A percentile compares a stretch with the other conserved stretches of the same genome.
phyloP scores from a whole-genome alignment of 805 yeast species.

The Candida adriatica region DNA sequence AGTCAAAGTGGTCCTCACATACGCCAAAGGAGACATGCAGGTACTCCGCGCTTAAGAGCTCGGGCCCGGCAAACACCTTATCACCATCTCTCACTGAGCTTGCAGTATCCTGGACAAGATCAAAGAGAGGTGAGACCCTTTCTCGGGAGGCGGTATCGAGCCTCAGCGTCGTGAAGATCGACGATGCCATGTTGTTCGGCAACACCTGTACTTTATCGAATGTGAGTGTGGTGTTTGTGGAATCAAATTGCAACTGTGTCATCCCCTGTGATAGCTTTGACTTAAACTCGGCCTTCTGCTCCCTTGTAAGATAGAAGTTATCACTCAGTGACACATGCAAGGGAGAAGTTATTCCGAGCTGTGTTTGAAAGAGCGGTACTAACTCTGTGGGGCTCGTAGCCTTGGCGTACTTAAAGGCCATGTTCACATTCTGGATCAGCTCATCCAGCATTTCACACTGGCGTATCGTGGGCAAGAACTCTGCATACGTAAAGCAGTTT shows the following conservation, averaged over 20 bases:
- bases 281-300: constrained; percentile 3
- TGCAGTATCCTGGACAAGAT: constrained; percentile 3
- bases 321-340: constrained; percentile 13
- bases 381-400: constrained; percentile 3
- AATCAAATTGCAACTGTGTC: not conserved
- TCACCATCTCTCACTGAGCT: constrained; percentile 1
- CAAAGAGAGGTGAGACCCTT: constrained; percentile 4
- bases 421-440: constrained; percentile 4
- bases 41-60: constrained; percentile 1
- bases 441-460: constrained; percentile 2
- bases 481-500: constrained; percentile 7
- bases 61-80: constrained; percentile 5
- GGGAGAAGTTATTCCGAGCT: constrained; percentile 3
- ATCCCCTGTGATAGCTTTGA: not conserved
- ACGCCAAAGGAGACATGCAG: constrained; percentile 15
- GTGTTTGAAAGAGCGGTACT: constrained; percentile 5
- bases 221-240: not conserved
- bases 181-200: constrained; percentile 6
- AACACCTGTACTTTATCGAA: constrained; percentile 7
- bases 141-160: constrained; percentile 6
- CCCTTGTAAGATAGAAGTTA: constrained; percentile 8
- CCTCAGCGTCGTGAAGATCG: constrained; percentile 4
- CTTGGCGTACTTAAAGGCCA: constrained; percentile 10
- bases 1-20: not conserved
- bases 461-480: constrained; percentile 3